Conservation (phyloP, 2,329 filamentous ascomycete species). For the Talaromyces albobiverticillius region DNA sequence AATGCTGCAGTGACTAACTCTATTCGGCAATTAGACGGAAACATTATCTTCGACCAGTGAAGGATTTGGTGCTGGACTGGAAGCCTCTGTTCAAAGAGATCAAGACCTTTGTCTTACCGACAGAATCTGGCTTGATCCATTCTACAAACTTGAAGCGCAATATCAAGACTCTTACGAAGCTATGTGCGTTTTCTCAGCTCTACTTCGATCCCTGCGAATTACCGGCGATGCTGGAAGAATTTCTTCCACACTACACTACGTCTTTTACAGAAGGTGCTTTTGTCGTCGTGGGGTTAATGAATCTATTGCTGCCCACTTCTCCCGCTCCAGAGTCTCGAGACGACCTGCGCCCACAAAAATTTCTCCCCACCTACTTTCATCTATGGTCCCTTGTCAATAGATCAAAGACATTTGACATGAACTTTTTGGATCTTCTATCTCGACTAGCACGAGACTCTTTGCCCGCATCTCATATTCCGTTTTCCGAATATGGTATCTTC, state of each 20-base stretch:
- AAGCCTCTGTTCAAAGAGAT: conserved; percentile 87
- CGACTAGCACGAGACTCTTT: conserved; percentile 82
- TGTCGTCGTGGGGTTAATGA: conserved; percentile 84
- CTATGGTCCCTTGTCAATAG: conserved; percentile 91
- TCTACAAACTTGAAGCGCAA: conserved; percentile 63
- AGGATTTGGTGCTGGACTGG: conserved; percentile 92
- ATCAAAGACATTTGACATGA: conserved; percentile 81
- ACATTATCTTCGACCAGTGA: conserved; percentile 87
- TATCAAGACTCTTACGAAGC: conserved; percentile 74
- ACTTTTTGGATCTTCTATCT: conserved; percentile 86
- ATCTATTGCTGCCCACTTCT: conserved; percentile 81
- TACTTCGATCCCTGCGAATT: conserved; percentile 91
- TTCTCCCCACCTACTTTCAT: conserved; percentile 92
- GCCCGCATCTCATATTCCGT: conserved; percentile 69
- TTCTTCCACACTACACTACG: conserved; percentile 84
- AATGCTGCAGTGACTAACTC: background rate
- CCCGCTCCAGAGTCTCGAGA: conserved; percentile 65
- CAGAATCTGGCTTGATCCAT: conserved; percentile 67
- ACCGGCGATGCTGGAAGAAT: conserved; percentile 74
- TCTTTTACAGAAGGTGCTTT: conserved; percentile 91
- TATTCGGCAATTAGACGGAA: conserved; percentile 66
- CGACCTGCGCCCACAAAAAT: conserved; percentile 81
- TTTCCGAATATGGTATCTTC: conserved; percentile 85
- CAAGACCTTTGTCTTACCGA: conserved; percentile 83
- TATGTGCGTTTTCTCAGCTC: conserved; percentile 83